Base-by-base conservation (phyloP, 2,329 filamentous ascomycete species). In the Fusarium sororula region DNA sequence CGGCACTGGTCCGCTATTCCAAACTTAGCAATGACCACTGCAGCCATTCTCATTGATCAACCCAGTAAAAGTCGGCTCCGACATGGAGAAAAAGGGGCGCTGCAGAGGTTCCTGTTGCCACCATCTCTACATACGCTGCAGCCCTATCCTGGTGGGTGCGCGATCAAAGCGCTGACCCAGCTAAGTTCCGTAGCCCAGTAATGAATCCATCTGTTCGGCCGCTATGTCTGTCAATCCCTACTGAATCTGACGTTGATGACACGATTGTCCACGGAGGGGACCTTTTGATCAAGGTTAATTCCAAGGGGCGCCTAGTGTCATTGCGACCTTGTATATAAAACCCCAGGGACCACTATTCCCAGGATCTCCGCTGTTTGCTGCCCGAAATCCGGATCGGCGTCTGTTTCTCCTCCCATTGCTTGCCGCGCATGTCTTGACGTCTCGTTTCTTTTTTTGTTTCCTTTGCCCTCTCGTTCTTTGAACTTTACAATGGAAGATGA, bases 341-440 rank as follows among this genome's bases (percentile, higher is more conserved):
- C 57, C 64, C 24, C 38, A 56, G 37, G 55, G 58, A n/a, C 53
- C 67, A 72, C 56, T 48, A 39, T 54, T 51, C 37, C 55, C 45
- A 42, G 69, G 38, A 45, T 63, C 53, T 32, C n/a, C 41, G 47
- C 35, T 62, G 56, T 26, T 37, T 7, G 44, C 51, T 58, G 61
- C 41, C 63, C 48, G 37, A 77, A 69, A 59, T 37, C 63, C 48
- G 37, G 78, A 69, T 64, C 66, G 65, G 65, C 65, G 57, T 63
- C 28, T 63, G 28, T 22, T 15, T 42, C 15, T 56, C 10, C 59
- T 44, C 41, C 18, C 37, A 53, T 42, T 51, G 26, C 54, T 24
- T 44, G 30, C 30, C 24, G 24, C 53, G 11, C 17, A 24, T 37
- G 30, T 63, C 65, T 41, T 35, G 37, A 28, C 7, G 48, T 38